Conservation (phyloP, 108 stramenopile genomes). For the Cylindrotheca fusiformis region DNA sequence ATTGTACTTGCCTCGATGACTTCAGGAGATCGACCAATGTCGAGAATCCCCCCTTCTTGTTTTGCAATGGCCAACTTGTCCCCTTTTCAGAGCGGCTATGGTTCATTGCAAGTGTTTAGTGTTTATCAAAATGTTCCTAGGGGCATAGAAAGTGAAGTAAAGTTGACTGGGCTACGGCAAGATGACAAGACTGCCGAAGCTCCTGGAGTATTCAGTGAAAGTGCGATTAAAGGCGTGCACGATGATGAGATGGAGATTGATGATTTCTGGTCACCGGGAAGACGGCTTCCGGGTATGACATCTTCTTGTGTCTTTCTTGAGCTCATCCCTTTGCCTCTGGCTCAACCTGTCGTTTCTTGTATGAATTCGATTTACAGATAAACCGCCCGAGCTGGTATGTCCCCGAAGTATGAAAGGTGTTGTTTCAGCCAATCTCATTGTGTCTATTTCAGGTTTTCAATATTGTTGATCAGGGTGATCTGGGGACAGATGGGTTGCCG, state of each 20-base stretch:
- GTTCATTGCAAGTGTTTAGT: slow-evolving; percentile 73
- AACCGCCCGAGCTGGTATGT: slow-evolving; percentile 17
- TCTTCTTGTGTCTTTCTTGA: no score
- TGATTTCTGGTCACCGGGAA: neutral
- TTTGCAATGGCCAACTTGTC: slow-evolving; percentile 85
- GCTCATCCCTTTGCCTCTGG: no score
- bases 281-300: slow-evolving; percentile 19
- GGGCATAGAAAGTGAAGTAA: slow-evolving; percentile 31
- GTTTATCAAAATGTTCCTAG: slow-evolving; percentile 66
- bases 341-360: no score
- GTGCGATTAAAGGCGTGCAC: neutral
- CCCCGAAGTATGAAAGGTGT: neutral
- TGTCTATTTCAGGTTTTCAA: slow-evolving; percentile 44
- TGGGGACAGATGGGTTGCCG: slow-evolving; percentile 44
- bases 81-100: slow-evolving; percentile 76
- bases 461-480: slow-evolving; percentile 68
- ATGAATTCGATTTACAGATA: no score
- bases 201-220: slow-evolving; percentile 49
- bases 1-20: neutral
- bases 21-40: slow-evolving; percentile 63
- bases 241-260: neutral
- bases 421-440: no score
- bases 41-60: slow-evolving; percentile 65
- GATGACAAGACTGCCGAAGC: slow-evolving; percentile 43
- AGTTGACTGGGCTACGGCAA: slow-evolving; percentile 38